Evolutionary conservation across 2,329 filamentous ascomycete species (phyloP), one percentile per base, ranked within the genome.

Genomic region (Tolypocladium guangdongense): DNA sequence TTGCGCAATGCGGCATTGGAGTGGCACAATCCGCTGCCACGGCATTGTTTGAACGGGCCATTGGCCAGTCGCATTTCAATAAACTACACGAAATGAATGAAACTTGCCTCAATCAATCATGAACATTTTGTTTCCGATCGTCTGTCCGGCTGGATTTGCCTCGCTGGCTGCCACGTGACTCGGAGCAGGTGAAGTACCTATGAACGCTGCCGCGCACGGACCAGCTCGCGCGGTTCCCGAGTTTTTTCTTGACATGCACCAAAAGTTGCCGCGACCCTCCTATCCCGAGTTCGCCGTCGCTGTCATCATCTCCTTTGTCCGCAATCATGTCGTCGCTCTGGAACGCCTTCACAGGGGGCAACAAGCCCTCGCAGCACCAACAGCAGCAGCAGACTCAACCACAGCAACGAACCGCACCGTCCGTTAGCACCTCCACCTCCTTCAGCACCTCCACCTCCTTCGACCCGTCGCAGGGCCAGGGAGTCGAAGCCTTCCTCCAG

Each of bases 401-500:
- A 53, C 61, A 64, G 47, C 61, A 60, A 48, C 58, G 73, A 58
- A 55, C 52, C 22, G 14, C 52, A 7, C 3, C 52, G 14, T 18
- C 49, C 10, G 36, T 33, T 7, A 39, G 78, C 56, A 73, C 78
- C 61, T 71, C 81, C 54, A 70, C 77, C 56, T 71, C 49, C 10
- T 41, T 33, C 11, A 39, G 78, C 56, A 73, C 78, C 61, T 71
- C 81, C 54, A 70, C 77, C 56, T 71, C 81, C 54, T 91, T 89
- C 71, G 84, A 91, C 69, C 82, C 88, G 43, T 78, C 82, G 61
- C 78, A 84, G 63, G 83, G 83, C 52, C 84, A 87, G 71, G 90
- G 92, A 71, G 87, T 93, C 63, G 86, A 89, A 64, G 86, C 88
- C 54, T 96, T 99, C 73, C 82, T 97, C 55, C 84, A 83, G 65